These are phyloP conservation scores for Zygoascus sp. DNA, from an alignment of 1,139 yeast species.

Conservation along the genomic window DNA sequence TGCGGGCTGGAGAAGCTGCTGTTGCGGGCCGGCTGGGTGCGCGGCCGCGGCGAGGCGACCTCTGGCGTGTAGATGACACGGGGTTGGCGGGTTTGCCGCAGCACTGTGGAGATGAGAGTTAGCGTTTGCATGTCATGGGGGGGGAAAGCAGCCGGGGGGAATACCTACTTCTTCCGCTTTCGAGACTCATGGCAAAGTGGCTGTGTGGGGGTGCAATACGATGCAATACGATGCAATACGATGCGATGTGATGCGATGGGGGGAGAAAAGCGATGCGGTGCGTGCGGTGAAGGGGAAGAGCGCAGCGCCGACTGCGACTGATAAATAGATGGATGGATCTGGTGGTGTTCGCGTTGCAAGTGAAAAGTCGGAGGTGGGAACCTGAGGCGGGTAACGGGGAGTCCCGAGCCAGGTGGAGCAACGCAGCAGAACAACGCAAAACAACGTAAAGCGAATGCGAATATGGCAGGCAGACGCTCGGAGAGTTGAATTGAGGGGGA, in stretches of 20 bases:
- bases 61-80: conserved; percentile 15
- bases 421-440: too few species aligned
- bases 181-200: background rate
- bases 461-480: too few species aligned
- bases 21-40: background rate
- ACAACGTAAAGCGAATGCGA: too few species aligned
- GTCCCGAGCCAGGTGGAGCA: too few species aligned
- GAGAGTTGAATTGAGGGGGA: too few species aligned
- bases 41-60: conserved; percentile 10
- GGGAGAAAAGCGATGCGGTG: too few species aligned
- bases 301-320: background rate
- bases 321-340: background rate
- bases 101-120: conserved; percentile 11
- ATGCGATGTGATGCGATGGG: too few species aligned
- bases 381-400: background rate
- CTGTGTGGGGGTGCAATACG: background rate
- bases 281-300: too few species aligned
- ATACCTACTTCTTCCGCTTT: conserved; percentile 18
- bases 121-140: background rate
- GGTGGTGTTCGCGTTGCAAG: background rate
- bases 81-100: conserved; percentile 15
- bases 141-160: background rate
- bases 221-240: too few species aligned
- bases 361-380: conserved; percentile 2
- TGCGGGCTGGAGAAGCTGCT: background rate